Evolutionary conservation across 2,329 filamentous ascomycete genomes (phyloP).

Genomic region (Fusarium brachygibbosum): DNA sequence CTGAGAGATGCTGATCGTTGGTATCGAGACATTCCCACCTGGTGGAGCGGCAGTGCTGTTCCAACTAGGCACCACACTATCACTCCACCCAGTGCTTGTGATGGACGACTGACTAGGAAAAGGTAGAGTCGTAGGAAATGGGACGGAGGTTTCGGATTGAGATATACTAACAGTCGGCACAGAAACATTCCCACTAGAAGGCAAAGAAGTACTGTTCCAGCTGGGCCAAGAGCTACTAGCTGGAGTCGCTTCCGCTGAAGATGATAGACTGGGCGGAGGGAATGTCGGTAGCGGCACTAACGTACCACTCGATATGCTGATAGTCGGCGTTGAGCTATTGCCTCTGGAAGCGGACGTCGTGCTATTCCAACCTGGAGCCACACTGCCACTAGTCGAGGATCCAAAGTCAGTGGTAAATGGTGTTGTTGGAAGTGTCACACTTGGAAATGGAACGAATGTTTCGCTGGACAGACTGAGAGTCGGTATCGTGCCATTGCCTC

Average conservation of each 20-base stretch:
- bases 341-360: background rate
- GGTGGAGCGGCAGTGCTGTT: slow-evolving; percentile 2
- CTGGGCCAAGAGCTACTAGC: background rate
- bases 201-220: slow-evolving; percentile 13
- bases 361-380: slow-evolving; percentile 11
- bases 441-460: background rate
- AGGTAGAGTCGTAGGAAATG: background rate
- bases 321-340: slow-evolving; percentile 2
- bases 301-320: slow-evolving; percentile 13
- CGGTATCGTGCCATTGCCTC: background rate
- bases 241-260: background rate
- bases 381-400: background rate
- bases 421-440: background rate
- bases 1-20: slow-evolving; percentile 8
- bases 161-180: slow-evolving; percentile 8
- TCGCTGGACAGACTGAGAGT: slow-evolving; percentile 1
- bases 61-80: background rate
- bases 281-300: slow-evolving; percentile 9
- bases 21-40: background rate
- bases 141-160: background rate
- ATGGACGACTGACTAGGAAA: background rate
- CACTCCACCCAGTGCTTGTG: background rate
- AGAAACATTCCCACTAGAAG: background rate
- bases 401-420: background rate
- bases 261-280: background rate